Percentiles rank a stretch among this genome's conserved stretches.
Conservation (phyloP, 441 rosid genomes). For the Cnidoscolus chayamansa region DNA sequence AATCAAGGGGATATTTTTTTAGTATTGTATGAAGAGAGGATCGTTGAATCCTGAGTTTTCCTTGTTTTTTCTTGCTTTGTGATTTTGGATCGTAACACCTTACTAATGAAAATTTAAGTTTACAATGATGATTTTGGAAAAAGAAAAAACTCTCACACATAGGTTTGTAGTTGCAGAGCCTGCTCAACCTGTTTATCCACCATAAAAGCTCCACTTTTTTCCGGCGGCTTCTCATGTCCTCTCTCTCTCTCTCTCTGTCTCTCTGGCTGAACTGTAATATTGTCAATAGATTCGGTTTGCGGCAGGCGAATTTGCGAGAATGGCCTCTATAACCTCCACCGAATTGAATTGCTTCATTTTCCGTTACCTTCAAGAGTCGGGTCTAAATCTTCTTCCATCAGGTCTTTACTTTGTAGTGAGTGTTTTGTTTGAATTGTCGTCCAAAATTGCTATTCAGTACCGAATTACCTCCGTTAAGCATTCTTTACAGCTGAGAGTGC, state of each 20-base stretch:
- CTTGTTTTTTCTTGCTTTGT: too few species aligned
- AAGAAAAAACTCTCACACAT: background rate
- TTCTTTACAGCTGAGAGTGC: background rate
- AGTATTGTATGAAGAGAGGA: too few species aligned
- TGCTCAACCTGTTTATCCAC: conserved; percentile 3
- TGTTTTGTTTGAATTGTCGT: background rate
- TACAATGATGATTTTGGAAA: background rate
- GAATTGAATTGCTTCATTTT: conserved; percentile 87
- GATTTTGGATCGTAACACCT: too few species aligned
- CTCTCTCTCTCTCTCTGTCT: background rate
- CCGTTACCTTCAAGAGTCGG: conserved; percentile 96
- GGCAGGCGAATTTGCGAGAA: conserved; percentile 26
- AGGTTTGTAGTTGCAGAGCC: conserved; percentile 17
- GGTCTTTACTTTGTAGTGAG: background rate
- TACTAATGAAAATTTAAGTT: too few species aligned
- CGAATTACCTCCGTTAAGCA: background rate
- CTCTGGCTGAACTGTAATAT: background rate
- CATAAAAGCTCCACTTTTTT: conserved; percentile 8
- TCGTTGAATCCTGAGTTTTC: too few species aligned
- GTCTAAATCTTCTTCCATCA: conserved; percentile 25
- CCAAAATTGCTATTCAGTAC: background rate
- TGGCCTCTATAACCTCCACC: conserved; percentile 73
- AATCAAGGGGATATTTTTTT: too few species aligned
- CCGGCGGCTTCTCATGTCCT: conserved; percentile 4
- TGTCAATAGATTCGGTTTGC: background rate